These are phyloP conservation scores for Alternaria incomplexa DNA, from an alignment of 2,329 filamentous ascomycete species.

Conservation along the genomic window DNA sequence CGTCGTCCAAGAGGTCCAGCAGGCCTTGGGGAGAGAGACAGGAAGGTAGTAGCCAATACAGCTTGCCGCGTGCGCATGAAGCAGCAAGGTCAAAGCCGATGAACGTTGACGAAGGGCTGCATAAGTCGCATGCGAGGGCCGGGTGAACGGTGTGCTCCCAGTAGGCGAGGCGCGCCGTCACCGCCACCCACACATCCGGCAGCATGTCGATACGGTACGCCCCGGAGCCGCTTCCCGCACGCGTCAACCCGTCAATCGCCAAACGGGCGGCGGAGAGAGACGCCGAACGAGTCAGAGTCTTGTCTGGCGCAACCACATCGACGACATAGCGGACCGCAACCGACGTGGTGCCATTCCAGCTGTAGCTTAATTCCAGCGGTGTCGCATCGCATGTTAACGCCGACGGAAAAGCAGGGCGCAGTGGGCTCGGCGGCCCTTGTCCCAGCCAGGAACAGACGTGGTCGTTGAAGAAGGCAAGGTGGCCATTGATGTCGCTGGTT, in stretches of 20 bases:
- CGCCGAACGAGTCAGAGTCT: neutral
- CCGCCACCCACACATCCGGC: neutral
- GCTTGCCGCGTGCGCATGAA: neutral
- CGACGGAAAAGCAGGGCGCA: neutral
- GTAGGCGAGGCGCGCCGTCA: neutral
- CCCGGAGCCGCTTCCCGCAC: neutral
- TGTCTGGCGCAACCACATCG: neutral
- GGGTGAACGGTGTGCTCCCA: neutral
- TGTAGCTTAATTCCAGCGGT: neutral
- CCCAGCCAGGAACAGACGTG: neutral
- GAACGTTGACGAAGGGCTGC: neutral
- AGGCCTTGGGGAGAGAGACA: neutral
- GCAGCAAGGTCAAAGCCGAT: neutral
- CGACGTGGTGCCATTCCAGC: neutral
- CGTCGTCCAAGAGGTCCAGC: neutral
- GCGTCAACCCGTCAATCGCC: neutral
- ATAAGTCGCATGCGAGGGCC: neutral
- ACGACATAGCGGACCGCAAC: neutral
- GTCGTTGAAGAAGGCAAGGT: neutral
- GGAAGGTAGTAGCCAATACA: neutral
- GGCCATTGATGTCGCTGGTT: neutral
- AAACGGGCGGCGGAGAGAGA: neutral
- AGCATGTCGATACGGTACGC: neutral
- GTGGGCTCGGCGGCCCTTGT: neutral
- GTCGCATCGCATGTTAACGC: neutral